These are phyloP conservation scores for Sclerospora graminicola DNA, from an alignment of 352 stramenopile genomes.

Conservation along the genomic window DNA sequence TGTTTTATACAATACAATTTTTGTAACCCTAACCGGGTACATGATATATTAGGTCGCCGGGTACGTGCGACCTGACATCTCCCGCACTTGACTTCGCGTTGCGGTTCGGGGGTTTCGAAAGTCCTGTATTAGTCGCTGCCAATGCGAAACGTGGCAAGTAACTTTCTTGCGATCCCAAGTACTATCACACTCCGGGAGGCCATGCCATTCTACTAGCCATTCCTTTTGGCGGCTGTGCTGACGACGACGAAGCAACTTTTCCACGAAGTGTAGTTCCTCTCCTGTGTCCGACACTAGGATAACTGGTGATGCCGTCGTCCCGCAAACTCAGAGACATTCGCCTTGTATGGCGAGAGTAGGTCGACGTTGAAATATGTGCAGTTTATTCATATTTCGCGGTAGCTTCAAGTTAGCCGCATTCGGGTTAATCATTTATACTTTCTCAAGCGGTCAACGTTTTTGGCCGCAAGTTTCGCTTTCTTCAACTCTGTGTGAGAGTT, in stretches of 20 bases:
- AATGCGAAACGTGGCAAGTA: conserved; percentile 7
- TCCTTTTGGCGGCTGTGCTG: background rate
- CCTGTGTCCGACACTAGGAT: background rate
- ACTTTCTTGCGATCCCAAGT: conserved; percentile 1
- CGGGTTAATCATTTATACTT: conserved; percentile 1
- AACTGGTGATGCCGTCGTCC: background rate
- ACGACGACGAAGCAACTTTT: background rate
- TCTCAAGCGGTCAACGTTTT: conserved; percentile 5
- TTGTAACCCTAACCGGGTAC: too few species aligned
- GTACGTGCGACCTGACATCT: conserved; percentile 3
- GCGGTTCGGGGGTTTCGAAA: conserved; percentile 1
- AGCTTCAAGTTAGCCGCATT: conserved; percentile 2
- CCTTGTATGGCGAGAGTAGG: too few species aligned
- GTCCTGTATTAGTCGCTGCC: conserved; percentile 1
- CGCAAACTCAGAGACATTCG: background rate
- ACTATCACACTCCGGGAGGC: background rate
- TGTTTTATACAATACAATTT: too few species aligned
- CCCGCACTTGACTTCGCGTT: conserved; percentile 5
- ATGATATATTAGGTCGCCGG: too few species aligned
- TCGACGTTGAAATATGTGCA: too few species aligned
- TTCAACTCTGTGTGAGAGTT: conserved; percentile 2
- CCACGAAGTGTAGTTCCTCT: background rate
- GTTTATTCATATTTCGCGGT: background rate
- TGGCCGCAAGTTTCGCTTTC: conserved; percentile 6
- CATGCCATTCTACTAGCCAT: background rate